Base-by-base conservation (phyloP, 2,329 filamentous ascomycete genomes). In the Tolypocladium guangdongense region DNA sequence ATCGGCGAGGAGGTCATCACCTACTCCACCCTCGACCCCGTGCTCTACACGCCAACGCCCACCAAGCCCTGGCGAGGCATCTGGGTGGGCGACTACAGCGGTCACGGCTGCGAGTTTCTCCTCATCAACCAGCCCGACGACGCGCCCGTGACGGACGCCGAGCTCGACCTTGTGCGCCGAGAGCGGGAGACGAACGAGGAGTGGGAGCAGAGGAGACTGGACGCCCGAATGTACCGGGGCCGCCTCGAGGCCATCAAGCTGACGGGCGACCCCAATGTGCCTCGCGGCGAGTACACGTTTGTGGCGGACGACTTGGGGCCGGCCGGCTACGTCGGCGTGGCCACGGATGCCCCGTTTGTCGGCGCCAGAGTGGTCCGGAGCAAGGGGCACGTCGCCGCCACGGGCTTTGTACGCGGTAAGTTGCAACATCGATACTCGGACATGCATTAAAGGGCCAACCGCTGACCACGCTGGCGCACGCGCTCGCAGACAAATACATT, bases 201-300 rank as follows among this genome's bases (percentile, higher is more conserved):
- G n/a, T 81, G 74, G 65, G 62, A 74, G 36, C 60, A 63, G 37
- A 71, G 78, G 20, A 73, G 74, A 49, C 63, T 66, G 1, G 70
- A 76, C 16, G 72, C 74, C 30, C 70, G 72, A 16, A 72, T 81
- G 1, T 82, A 87, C 59, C 75, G 74, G 14, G 89, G 90, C 5
- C 76, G 83, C 2, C 68, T 97, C 4, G 84, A 91, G 66, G 92
- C 87, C 0, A 83, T 96, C 63, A 97, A 97, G 66, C 73, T 99
- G 36, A 97, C 92, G 0, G 92, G 92, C 1, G 92, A 99, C 63
- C 83, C 86, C 0, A 95, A 96, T 59, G 83, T 97, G 16, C 92
- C 92, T 0, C 79, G 91, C 10, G 92, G 91, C 10, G 87, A 96
- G 67, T 82, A 84, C 60, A 89, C 87, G 0, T 96, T 95, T 65